phyloP scores from a whole-genome alignment of 2,329 filamentous ascomycete species.

The Albophoma yamanashiensis region DNA sequence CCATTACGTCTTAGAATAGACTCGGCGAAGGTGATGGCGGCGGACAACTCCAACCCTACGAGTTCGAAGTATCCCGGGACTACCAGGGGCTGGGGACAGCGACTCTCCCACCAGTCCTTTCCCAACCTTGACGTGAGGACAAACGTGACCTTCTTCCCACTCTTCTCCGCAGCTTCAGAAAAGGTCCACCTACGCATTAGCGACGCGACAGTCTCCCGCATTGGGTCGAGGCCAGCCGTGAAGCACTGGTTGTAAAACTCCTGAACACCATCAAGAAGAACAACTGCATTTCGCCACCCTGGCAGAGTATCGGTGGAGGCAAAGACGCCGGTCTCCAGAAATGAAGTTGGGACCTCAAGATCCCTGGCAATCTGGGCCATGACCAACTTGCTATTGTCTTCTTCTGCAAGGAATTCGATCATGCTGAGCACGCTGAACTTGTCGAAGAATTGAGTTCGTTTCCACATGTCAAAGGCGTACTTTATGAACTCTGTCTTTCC shows the following conservation, averaged over 20 bases:
- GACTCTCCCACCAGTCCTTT: not conserved
- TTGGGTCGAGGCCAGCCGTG: not conserved
- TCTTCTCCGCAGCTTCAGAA: not conserved
- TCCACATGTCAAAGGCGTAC: not conserved
- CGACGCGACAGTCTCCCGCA: not conserved
- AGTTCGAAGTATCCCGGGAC: not conserved
- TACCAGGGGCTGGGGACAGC: not conserved
- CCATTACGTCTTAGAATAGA: not conserved
- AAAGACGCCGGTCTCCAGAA: not conserved
- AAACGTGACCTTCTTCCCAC: not conserved
- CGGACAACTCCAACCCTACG: not conserved
- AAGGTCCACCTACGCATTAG: not conserved
- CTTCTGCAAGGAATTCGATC: not conserved
- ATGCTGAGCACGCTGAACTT: not conserved
- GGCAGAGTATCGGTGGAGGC: not conserved
- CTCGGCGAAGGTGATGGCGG: not conserved
- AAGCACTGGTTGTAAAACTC: not conserved
- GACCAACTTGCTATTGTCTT: not conserved
- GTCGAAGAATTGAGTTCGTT: not conserved
- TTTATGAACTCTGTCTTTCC: not conserved
- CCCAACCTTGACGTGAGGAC: not conserved
- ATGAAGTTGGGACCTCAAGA: not conserved
- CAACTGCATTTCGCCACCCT: not conserved
- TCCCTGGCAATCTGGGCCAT: not conserved
- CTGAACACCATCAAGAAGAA: not conserved